Percentiles rank a stretch among this genome's conserved stretches.
Conservation (phyloP, 2,329 filamentous ascomycete species). For the Graphiopsis chlorocephala region DNA sequence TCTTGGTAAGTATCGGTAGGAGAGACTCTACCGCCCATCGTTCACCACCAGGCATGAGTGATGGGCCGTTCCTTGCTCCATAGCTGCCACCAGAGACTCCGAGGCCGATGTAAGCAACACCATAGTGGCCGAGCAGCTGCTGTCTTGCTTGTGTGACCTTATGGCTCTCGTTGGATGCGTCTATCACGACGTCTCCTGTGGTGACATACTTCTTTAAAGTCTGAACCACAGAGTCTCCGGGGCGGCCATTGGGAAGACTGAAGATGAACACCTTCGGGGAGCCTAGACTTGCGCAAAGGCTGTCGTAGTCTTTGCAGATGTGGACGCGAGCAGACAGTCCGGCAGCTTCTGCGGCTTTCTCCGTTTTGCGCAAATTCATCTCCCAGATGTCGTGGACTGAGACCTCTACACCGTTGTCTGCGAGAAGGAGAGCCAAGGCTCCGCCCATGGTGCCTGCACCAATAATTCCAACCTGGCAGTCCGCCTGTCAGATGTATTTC, state of each 20-base stretch:
- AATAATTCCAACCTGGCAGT: slow-evolving; percentile 40
- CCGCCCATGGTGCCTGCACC: slow-evolving; percentile 48
- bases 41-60: slow-evolving; percentile 56
- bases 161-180: slow-evolving; percentile 59
- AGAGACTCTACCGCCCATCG: slow-evolving; percentile 47
- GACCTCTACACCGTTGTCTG: slow-evolving; percentile 44
- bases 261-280: slow-evolving; percentile 41
- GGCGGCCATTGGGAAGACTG: slow-evolving; percentile 39
- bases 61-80: slow-evolving; percentile 54
- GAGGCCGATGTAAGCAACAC: slow-evolving; percentile 55
- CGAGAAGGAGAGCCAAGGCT: slow-evolving; percentile 46
- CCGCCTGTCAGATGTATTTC: background rate
- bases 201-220: slow-evolving; percentile 42
- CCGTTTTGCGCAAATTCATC: slow-evolving; percentile 34
- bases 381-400: slow-evolving; percentile 42
- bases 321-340: slow-evolving; percentile 31
- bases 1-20: slow-evolving; percentile 52
- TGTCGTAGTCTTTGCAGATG: slow-evolving; percentile 38
- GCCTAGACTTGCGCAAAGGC: slow-evolving; percentile 38
- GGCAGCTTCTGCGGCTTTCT: slow-evolving; percentile 23
- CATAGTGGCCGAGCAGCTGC: slow-evolving; percentile 45
- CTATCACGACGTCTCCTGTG: slow-evolving; percentile 57
- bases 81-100: slow-evolving; percentile 61
- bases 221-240: slow-evolving; percentile 27
- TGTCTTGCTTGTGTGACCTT: slow-evolving; percentile 55